These are phyloP conservation scores for Esteya vermicola DNA, from an alignment of 2,329 filamentous ascomycete species.

Conservation along the genomic window DNA sequence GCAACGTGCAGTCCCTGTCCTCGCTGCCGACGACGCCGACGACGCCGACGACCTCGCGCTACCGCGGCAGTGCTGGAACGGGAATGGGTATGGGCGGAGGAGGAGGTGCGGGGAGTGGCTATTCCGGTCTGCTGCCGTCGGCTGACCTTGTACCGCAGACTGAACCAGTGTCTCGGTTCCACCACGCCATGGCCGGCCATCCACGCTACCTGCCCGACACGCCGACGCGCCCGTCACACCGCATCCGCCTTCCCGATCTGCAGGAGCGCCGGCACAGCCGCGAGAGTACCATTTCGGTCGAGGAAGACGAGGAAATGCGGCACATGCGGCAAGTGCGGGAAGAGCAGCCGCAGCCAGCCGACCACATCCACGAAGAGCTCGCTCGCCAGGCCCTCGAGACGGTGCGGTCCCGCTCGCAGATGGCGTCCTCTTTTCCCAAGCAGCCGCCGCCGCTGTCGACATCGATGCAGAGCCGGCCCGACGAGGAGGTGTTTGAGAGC, in stretches of 20 bases:
- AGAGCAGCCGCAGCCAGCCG: too few relatives aligned
- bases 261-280: constrained; percentile 48
- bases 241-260: constrained; percentile 7
- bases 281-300: constrained; percentile 72
- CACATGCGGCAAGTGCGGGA: too few relatives aligned
- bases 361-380: constrained; percentile 32
- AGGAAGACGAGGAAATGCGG: constrained; percentile 24
- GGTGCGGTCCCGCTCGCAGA: constrained; percentile 15
- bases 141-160: constrained; percentile 47
- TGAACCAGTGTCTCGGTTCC: constrained; percentile 31
- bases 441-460: constrained; percentile 17
- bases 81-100: too few relatives aligned
- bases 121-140: constrained; percentile 44
- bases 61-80: too few relatives aligned
- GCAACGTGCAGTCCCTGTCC: constrained; percentile 70
- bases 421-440: constrained; percentile 12
- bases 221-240: constrained; percentile 15
- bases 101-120: constrained; percentile 31
- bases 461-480: constrained; percentile 8
- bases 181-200: constrained; percentile 6
- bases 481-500: constrained; percentile 49
- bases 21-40: constrained; percentile 69
- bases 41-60: too few relatives aligned
- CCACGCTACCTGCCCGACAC: constrained; percentile 29
- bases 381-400: constrained; percentile 38